These are phyloP conservation scores for Halophytophthora polymorphica DNA, from an alignment of 352 stramenopile genomes.

Conservation along the genomic window DNA sequence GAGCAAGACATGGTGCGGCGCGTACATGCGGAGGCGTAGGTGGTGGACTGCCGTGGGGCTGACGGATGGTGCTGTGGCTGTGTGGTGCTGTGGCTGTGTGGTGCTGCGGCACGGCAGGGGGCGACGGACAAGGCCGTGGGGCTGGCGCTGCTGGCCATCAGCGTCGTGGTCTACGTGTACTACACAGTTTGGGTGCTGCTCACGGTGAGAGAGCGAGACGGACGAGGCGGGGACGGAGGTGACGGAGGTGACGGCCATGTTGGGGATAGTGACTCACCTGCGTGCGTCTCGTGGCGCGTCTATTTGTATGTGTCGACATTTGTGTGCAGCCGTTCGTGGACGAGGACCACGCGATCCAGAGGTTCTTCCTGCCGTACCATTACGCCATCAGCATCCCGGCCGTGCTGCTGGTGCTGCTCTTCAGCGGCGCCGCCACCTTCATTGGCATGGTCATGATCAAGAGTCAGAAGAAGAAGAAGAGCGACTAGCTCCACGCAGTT, in stretches of 20 bases:
- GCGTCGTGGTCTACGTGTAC: conserved; percentile 87
- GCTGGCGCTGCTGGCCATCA: conserved; percentile 70
- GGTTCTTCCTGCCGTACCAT: conserved; percentile 86
- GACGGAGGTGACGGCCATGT: not conserved
- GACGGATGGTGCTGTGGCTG: not conserved
- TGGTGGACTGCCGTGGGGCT: not conserved
- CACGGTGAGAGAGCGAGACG: conserved; percentile 44
- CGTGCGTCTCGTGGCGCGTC: not conserved
- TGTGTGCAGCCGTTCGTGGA: conserved; percentile 82
- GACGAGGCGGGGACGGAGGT: not conserved
- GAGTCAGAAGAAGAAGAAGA: conserved; percentile 79
- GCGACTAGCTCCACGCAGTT: conserved; percentile 18
- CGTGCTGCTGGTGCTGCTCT: conserved; percentile 82
- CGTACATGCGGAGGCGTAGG: not conserved
- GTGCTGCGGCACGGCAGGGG: conserved; percentile 23
- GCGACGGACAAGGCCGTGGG: conserved; percentile 80
- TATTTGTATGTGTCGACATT: not conserved
- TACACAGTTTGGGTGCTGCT: conserved; percentile 91
- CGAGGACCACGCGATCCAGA: conserved; percentile 67
- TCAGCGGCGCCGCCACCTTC: conserved; percentile 79
- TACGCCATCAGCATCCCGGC: conserved; percentile 88
- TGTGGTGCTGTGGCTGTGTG: not conserved
- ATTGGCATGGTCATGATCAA: conserved; percentile 90
- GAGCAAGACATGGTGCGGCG: not conserved
- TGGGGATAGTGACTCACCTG: not conserved